Conservation (phyloP, 2,329 filamentous ascomycete genomes). For the Geoglossum cookeanum region DNA sequence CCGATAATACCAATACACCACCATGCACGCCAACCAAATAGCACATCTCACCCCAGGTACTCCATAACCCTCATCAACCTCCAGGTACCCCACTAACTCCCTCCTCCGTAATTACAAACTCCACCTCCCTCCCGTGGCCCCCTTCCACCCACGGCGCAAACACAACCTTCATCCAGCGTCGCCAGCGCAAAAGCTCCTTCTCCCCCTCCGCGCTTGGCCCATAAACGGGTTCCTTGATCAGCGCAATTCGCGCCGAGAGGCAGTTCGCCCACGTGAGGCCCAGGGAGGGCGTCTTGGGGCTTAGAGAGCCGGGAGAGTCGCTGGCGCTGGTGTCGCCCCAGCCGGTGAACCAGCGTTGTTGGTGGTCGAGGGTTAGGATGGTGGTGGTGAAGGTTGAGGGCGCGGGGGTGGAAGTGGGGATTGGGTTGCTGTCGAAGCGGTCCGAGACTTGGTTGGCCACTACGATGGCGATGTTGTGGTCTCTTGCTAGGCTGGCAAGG, state of each 20-base stretch:
- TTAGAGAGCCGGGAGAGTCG: constrained; percentile 14
- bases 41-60: not conserved
- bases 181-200: constrained; percentile 33
- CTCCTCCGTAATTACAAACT: constrained; percentile 57
- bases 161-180: constrained; percentile 69
- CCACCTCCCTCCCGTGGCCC: constrained; percentile 36
- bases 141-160: constrained; percentile 58
- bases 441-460: constrained; percentile 93
- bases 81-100: constrained; percentile 23
- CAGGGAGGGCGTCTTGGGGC: constrained; percentile 65
- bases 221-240: constrained; percentile 49
- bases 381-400: constrained; percentile 20
- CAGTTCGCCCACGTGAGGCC: constrained; percentile 86
- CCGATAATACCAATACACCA: no score
- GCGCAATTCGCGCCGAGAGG: constrained; percentile 60
- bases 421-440: constrained; percentile 36
- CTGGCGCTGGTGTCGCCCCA: constrained; percentile 48
- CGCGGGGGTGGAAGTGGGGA: constrained; percentile 7
- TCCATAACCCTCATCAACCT: not conserved
- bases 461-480: constrained; percentile 62
- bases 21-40: no score
- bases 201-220: constrained; percentile 21
- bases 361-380: constrained; percentile 61
- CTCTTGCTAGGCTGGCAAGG: constrained; percentile 55
- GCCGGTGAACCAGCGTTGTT: constrained; percentile 87